Base-by-base conservation (phyloP, 2,329 filamentous ascomycete genomes). In the Phyllosticta citriasiana region DNA sequence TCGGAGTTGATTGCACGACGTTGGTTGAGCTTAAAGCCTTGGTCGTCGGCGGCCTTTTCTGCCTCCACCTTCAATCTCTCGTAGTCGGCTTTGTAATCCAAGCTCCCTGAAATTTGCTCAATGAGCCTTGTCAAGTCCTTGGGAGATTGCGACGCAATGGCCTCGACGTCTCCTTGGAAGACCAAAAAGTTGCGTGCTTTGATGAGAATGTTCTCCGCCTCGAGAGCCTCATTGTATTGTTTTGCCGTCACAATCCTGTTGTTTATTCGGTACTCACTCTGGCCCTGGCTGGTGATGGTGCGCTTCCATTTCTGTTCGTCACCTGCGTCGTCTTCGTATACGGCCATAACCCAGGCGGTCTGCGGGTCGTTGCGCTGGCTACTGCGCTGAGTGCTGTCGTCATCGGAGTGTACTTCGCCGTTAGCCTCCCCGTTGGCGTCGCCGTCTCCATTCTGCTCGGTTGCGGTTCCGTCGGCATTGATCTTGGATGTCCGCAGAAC, bases 321-420 rank as follows among this genome's bases (percentile, higher is more conserved):
- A 55, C 91, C 93, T 2, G 91, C 91, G 72, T 99, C 94, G 71
- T 99, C 94, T 72, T 97, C 92, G 74, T 97, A 99, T 16, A 99
- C 93, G 30, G 94, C 94, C 91, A 97, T 97, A 14, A 99, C 95
- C 93, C 93, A 99, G 2, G 94, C 95, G 2, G 87, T 94, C 73
- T 92, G 94, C 0, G 94, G 94, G 68, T 99, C 93, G 65, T 85
- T 84, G 67, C 74, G 77, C 68, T 82, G 86, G n/a, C 84, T 86
- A 60, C 85, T 82, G 60, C 84, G 82, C 65, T 87, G 83, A 6
- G 80, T 80, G 35, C 72, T 74, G 12, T 71, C 71, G 24, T 80
- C 74, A 16, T 63, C 61, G 3, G 57, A 57, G 22, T 22, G 57
- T 1, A 35, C 12, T 22, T 67, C 66, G 14, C 68, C 70, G 50